Evolutionary conservation across 768 basidiomycete genomes (phyloP), one percentile per base, ranked within the genome.

Genomic region (Boletus vermiculosoides): DNA sequence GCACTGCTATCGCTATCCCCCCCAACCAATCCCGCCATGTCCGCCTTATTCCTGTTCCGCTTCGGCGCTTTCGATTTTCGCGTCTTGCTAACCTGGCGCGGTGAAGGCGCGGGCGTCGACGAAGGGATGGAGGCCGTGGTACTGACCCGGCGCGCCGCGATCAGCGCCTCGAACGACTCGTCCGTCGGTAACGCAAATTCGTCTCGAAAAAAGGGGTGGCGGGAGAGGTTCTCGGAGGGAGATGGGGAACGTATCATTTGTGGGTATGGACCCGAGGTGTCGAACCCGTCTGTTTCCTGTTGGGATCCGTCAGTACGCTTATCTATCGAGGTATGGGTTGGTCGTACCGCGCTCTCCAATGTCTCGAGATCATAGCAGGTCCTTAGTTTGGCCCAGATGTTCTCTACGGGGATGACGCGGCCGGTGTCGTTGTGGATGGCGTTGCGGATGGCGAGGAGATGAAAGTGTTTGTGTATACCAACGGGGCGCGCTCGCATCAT

Each of bases 1-100:
- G 87, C 90, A 60, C 90, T 92, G 64, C 88, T 90, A 60, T 92
- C 90, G 66, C 90, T 92, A 65, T 92, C 89, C 1, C 90, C 90
- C 15, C 83, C 84, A 2, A 91, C 82, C n/a, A 91, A 71, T 0
- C 89, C 89, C 0, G 88, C 87, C 73, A 87, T 75, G 55, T 85
- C 82, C 8, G 82, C 77, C 62, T 71, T 76, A 41, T 71, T 75
- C 60, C 68, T 73, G 55, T 70, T 69, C 37, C 73, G 71, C 62
- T 83, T 84, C 23, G 80, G 82, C 58, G 76, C 79, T 42, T 78
- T 77, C 34, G 73, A 77, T 62, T 75, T 76, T n/a, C 74, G 72
- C 11, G 63, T 54, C 54, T 68, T 65, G 62, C 63, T 66, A 23
- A 68, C 70, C 58, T 66, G 81, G 55, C 63, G 80, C 59, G 69